Evolutionary conservation across 768 basidiomycete genomes (phyloP), one percentile per base, ranked within the genome.

Genomic region (Tulasnella sp.): DNA sequence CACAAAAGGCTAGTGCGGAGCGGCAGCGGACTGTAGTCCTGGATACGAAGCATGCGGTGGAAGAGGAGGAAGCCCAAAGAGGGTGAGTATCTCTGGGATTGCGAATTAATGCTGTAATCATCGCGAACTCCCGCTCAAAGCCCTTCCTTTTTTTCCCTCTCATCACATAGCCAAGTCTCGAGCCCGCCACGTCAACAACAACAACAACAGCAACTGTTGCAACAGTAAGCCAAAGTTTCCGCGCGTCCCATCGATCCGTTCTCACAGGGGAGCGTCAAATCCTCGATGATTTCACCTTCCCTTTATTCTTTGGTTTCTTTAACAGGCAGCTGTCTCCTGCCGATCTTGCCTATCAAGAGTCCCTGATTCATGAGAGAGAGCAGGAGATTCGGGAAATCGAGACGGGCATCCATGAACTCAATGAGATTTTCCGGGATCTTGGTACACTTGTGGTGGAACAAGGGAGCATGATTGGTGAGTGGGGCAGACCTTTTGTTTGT

Each of bases 321-420:
- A 48, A 46, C 56, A 87, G 87, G 8, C 92, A 93, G 80, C 86
- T 95, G n/a, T 95, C 94, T 1, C 94, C 94, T 0, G 93, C 94
- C 80, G 97, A 98, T 85, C 89, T 99, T 34, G 95, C 95, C 19
- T 97, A 97, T 84, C 98, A 99, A 85, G 97, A 99, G 84, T 94
- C 95, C 14, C 87, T 99, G 48, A 96, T 98, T 76, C 92, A 93
- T 75, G 98, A 99, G 84, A 93, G 98, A 24, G 97, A 99, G 84
- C 88, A 88, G 0, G 98, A 99, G 83, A 99, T 99, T 77, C 91
- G 94, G 75, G 96, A 98, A 84, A 99, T 99, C 75, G 98, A 99
- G 85, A 92, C 91, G 9, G 97, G 98, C 9, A 98, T 99, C 78
- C 95, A 97, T 83, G 97, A 99, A 85, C 86, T 99, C 71, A 90